Percentiles rank a stretch among this genome's conserved stretches.
phyloP scores from a whole-genome alignment of 1,284 basidiomycete genomes.

The Ceratobasidium sp. region DNA sequence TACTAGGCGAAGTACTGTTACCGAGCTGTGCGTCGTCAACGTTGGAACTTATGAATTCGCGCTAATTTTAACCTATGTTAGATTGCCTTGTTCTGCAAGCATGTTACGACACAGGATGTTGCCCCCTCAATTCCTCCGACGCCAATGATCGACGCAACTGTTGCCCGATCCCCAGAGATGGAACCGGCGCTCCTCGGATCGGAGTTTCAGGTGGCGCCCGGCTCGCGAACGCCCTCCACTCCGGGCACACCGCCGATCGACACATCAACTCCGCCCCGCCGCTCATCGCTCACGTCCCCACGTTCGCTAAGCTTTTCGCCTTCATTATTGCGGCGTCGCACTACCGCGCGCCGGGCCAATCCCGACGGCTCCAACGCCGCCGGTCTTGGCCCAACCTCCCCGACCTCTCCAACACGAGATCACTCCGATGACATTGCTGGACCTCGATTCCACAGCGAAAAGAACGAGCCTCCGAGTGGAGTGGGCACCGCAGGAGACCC shows the following conservation, averaged over 20 bases:
- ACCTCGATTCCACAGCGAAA: conserved; percentile 62
- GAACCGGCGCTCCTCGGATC: conserved; percentile 14
- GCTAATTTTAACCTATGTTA: conserved; percentile 48
- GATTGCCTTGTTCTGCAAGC: conserved; percentile 61
- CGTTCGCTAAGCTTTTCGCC: conserved; percentile 26
- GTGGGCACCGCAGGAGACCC: conserved; percentile 75
- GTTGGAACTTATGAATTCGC: neutral
- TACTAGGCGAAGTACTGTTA: conserved; percentile 73
- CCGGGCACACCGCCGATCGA: conserved; percentile 9
- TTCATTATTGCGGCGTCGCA: conserved; percentile 16
- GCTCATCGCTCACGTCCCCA: conserved; percentile 27
- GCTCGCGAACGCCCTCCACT: neutral
- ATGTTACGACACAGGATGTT: conserved; percentile 56
- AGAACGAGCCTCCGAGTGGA: conserved; percentile 51
- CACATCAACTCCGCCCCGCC: conserved; percentile 1
- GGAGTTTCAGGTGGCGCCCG: neutral
- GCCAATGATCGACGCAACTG: conserved; percentile 31
- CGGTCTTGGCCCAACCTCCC: neutral
- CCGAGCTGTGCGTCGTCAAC: conserved; percentile 51
- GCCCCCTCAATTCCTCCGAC: conserved; percentile 44
- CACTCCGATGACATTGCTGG: conserved; percentile 64
- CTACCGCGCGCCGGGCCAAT: neutral
- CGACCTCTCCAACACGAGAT: conserved; percentile 22
- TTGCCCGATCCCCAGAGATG: conserved; percentile 13
- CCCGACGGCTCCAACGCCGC: neutral